Base-by-base conservation (phyloP, 192 early-diverging fungal species). In the Backusella tuberculispora region DNA sequence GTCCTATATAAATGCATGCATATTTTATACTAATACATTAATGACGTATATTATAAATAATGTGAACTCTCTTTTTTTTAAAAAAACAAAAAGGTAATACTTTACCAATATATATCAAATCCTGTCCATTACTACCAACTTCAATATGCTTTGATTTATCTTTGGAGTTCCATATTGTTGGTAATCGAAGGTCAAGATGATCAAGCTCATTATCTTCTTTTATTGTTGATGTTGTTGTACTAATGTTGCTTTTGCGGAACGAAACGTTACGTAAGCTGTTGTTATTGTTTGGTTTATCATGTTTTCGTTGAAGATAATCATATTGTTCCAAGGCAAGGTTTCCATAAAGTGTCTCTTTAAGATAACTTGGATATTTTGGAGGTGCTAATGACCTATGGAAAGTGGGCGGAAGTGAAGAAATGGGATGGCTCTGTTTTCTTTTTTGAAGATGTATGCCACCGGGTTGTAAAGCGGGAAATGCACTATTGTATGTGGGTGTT, bases 111-210 rank as follows among this genome's bases (percentile, higher is more conserved):
- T 91, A 91, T 45, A 60, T 84, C 34, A 89, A 78, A 17, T 82
- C 72, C 21, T 85, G 66, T 15, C 76, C 76, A 21, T 74, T 74
- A 21, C 75, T 34, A 12, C 82, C 74, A 24, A 92, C 60, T 12
- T 88, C 83, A 10, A 90, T 34, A n/a, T 76, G 65, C 34, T 76
- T 60, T 43, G 80, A 81, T 71, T 87, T 92, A 65, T 91, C 88
- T 69, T 89, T 87, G 17, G 76, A 19, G 78, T 85, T 92, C 88
- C 86, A 92, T n/a, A 71, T 74, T 17, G 88, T 82, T 26, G 91
- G 91, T 48, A 92, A 69, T n/a, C 69, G 67, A 19, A 77, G 41
- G 40, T 77, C 76, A 15, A 67, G 60, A 47, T 65, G 38, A 42
- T 66, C 48, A 21, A 77, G 48, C 9, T 65, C 42, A 15, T n/a